Conservation (phyloP, 495 filamentous ascomycete genomes). For the Halenospora varia region DNA sequence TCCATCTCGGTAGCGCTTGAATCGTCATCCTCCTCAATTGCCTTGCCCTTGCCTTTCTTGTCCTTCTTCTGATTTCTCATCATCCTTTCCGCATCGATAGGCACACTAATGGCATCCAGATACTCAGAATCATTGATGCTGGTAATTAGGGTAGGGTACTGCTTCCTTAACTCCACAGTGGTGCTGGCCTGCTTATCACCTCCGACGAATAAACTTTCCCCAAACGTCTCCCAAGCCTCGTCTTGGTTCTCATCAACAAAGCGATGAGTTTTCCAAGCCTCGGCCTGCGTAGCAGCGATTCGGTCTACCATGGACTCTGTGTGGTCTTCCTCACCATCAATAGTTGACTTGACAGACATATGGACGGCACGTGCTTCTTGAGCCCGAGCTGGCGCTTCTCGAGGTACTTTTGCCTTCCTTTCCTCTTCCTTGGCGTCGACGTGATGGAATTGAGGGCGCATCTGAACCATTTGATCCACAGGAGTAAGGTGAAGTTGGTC, state of each 20-base stretch:
- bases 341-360: constrained; percentile 60
- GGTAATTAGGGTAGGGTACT: constrained; percentile 46
- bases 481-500: constrained; percentile 67
- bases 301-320: constrained; percentile 47
- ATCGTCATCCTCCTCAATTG: constrained; percentile 6
- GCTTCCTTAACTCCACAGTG: not conserved
- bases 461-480: constrained; percentile 63
- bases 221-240: constrained; percentile 57
- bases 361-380: constrained; percentile 60
- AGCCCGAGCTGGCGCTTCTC: constrained; percentile 35
- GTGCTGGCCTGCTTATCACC: constrained; percentile 3
- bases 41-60: constrained; percentile 27
- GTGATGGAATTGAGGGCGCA: constrained; percentile 73
- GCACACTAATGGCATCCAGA: constrained; percentile 62
- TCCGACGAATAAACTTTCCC: constrained; percentile 52
- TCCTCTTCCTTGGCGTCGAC: constrained; percentile 62
- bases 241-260: constrained; percentile 67
- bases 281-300: constrained; percentile 56
- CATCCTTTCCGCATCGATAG: constrained; percentile 27
- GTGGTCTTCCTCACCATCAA: constrained; percentile 46
- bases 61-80: constrained; percentile 44
- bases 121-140: constrained; percentile 54
- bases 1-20: not conserved
- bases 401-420: constrained; percentile 38
- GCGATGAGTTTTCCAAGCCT: constrained; percentile 59